These are phyloP conservation scores for Lepidium aucheri DNA, from an alignment of 345 rosid genomes.

Conservation along the genomic window DNA sequence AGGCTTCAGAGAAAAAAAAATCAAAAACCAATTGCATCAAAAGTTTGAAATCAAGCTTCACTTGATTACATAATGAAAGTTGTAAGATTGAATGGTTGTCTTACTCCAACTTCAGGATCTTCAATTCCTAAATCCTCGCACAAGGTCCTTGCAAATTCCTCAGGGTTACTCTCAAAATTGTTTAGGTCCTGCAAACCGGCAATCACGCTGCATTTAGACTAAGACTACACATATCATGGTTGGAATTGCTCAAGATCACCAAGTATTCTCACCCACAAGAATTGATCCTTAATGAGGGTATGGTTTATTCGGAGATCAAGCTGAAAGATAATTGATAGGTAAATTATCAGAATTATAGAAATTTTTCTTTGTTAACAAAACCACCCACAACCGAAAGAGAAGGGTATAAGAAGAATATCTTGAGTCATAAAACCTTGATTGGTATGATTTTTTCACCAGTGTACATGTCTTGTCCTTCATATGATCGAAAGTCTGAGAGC, in stretches of 20 bases:
- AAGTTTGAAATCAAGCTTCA: neutral
- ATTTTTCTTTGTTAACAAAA: neutral
- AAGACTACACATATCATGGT: neutral
- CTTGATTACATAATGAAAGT: neutral
- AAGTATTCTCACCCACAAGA: conserved; percentile 66
- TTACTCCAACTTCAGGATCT: conserved; percentile 97
- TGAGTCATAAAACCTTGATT: conserved; percentile 55
- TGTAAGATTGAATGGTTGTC: neutral
- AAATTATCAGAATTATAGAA: neutral
- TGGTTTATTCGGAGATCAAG: conserved; percentile 94
- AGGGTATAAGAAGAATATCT: neutral
- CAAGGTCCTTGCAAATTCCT: conserved; percentile 81
- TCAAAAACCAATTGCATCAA: conserved; percentile 2
- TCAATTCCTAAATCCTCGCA: conserved; percentile 73
- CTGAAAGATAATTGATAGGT: conserved; percentile 37
- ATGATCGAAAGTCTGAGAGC: conserved; percentile 73
- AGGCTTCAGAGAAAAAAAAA: conserved; percentile 45
- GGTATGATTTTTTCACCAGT: conserved; percentile 91
- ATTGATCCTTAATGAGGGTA: conserved; percentile 83
- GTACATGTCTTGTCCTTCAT: conserved; percentile 91
- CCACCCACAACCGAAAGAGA: neutral
- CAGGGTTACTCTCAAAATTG: conserved; percentile 91
- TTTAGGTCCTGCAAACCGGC: conserved; percentile 59
- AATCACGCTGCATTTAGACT: neutral
- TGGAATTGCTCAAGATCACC: neutral